Percentiles rank a stretch among this genome's conserved stretches.
Evolutionary conservation across 805 yeast species (phyloP).

Genomic region (Blastobotrys terrestris): DNA sequence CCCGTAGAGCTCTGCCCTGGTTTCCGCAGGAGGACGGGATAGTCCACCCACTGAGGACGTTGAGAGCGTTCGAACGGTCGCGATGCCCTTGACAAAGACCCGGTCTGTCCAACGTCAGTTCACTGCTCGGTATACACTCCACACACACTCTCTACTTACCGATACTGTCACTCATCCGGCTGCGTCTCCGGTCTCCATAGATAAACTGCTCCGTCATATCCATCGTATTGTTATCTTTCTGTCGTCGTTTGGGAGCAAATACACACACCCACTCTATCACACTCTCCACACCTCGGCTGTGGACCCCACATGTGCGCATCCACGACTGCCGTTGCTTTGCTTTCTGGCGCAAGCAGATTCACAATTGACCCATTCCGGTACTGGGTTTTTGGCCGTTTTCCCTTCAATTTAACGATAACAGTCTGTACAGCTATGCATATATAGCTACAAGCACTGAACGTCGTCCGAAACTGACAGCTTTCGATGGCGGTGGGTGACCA

Average conservation of each 20-base stretch:
- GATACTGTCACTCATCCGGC: not conserved
- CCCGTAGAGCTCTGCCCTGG: slow-evolving; percentile 65
- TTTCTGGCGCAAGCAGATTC: too few species aligned
- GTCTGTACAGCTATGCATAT: too few species aligned
- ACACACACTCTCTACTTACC: not conserved
- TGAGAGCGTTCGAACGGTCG: slow-evolving; percentile 69
- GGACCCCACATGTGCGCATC: too few species aligned
- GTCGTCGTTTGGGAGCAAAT: not conserved
- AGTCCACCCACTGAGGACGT: slow-evolving; percentile 54
- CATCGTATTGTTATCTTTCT: not conserved
- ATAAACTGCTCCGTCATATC: not conserved
- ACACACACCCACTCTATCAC: too few species aligned
- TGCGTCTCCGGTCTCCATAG: not conserved
- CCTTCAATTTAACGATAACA: too few species aligned
- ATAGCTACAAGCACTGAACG: too few species aligned
- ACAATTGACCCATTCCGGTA: too few species aligned
- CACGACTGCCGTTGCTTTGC: too few species aligned
- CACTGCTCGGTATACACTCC: too few species aligned
- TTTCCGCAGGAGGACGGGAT: slow-evolving; percentile 72
- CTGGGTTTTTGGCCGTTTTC: too few species aligned
- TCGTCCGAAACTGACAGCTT: too few species aligned
- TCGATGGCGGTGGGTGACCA: too few species aligned
- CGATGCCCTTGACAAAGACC: slow-evolving; percentile 75
- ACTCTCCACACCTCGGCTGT: not conserved
- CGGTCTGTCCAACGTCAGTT: slow-evolving; percentile 43